Base-by-base conservation (phyloP, 495 filamentous ascomycete species). In the Hypoxylon subgilvum region DNA sequence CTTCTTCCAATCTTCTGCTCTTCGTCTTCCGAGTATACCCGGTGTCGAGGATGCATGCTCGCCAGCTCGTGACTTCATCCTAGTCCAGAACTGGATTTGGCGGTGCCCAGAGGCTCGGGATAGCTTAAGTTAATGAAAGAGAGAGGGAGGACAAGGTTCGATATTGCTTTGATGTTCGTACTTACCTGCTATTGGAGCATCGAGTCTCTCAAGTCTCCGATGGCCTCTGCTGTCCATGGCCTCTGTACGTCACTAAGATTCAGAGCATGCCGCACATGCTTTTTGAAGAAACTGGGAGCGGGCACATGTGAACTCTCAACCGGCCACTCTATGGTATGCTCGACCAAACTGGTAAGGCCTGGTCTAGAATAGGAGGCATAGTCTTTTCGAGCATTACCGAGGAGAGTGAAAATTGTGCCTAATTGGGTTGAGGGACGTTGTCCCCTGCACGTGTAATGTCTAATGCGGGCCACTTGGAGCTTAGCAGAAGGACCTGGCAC, bases 41-140 rank as follows among this genome's bases (percentile, higher is more conserved):
- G 41, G 30, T 34, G 39, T 27, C 40, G 49, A 34, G 12, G 18
- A 41, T 48, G 36, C 13, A 21, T 34, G 2, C 6, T 17, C 30
- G 30, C 13, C 28, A 40, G 21, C 40, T 31, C 9, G 3, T 25
- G 40, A 35, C 35, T 17, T 13, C 16, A 48, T 47, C 14, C 30
- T 44, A 32, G 39, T 23, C 8, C 16, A 27, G 32, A 16, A n/a
- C 13, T 23, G 22, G 31, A 14, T 12, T 32, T 39, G 8, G 14
- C n/a, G 32, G 6, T 49, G 52, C 19, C 60, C 38, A 49, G 43
- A 31, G 34, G 42, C 36, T 49, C 30, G 50, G 57, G 36, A 53
- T 54, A 50, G 31, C 43, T 47, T 19, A 49, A 13, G 38, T 46
- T 30, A 27, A 34, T 41, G 27, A 41, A 18, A 13, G 25, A 25